Evolutionary conservation across 768 basidiomycete genomes (phyloP).

Genomic region (Trametes gibbosa): DNA sequence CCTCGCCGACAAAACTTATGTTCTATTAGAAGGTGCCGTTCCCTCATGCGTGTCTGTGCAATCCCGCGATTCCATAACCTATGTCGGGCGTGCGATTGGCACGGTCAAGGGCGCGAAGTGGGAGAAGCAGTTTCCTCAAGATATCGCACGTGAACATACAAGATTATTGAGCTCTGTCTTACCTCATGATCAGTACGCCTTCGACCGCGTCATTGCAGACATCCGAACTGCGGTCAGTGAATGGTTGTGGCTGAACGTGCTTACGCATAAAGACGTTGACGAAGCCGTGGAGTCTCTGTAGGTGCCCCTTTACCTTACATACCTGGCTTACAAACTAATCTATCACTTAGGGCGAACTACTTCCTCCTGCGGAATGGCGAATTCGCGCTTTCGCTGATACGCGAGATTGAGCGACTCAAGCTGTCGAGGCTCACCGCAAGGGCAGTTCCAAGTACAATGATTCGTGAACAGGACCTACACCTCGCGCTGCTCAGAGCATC

Average conservation of each 20-base stretch:
- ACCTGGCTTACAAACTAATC: constrained; percentile 6
- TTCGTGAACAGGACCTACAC: constrained; percentile 88
- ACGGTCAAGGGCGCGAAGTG: constrained; percentile 79
- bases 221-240: constrained; percentile 84
- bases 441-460: constrained; percentile 66
- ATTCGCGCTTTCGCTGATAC: constrained; percentile 78
- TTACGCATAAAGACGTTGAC: constrained; percentile 80
- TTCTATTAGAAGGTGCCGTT: constrained; percentile 61
- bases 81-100: constrained; percentile 84
- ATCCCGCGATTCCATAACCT: constrained; percentile 77
- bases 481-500: constrained; percentile 85
- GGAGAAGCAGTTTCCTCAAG: constrained; percentile 73
- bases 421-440: constrained; percentile 69
- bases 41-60: constrained; percentile 73
- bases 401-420: constrained; percentile 84
- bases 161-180: constrained; percentile 61
- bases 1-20: constrained; percentile 57
- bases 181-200: constrained; percentile 72
- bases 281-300: constrained; percentile 85
- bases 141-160: constrained; percentile 64
- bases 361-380: constrained; percentile 89
- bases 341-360: constrained; percentile 68
- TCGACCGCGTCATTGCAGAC: constrained; percentile 70
- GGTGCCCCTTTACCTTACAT: constrained; percentile 28
- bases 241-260: constrained; percentile 90